Percentiles rank a stretch among this genome's conserved stretches.
These are phyloP conservation scores for Lichtheimia ramosa DNA, from an alignment of 371 early-diverging fungal species.

Conservation along the genomic window DNA sequence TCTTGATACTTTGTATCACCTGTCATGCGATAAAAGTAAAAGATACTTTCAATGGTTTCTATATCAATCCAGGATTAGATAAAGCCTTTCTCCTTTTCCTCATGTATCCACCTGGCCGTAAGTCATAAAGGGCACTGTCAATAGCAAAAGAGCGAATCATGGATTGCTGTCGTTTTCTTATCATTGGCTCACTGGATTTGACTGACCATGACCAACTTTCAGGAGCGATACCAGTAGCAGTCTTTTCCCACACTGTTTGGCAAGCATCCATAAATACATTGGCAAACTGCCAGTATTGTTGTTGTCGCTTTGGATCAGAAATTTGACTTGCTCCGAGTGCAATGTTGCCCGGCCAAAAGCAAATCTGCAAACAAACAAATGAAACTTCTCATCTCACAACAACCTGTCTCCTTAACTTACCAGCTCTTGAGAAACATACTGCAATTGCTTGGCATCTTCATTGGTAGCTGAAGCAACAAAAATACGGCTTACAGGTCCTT, in stretches of 20 bases:
- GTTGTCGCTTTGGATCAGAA: constrained; percentile 1
- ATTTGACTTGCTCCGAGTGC: constrained; percentile 26
- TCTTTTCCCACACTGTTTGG: constrained; percentile 25
- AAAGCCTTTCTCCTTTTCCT: no score
- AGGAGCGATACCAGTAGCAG: constrained; percentile 31
- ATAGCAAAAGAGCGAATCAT: constrained; percentile 13
- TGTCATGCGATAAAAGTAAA: constrained; percentile 73
- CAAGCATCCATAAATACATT: constrained; percentile 28
- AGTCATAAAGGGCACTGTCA: constrained; percentile 28
- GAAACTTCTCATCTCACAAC: neutral
- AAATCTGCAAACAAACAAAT: constrained; percentile 23
- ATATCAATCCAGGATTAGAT: no score
- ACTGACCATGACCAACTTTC: constrained; percentile 34
- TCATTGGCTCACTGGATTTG: neutral
- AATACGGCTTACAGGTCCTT: constrained; percentile 17
- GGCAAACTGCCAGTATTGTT: constrained; percentile 22
- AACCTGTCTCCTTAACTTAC: constrained; percentile 9
- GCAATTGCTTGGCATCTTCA: constrained; percentile 6
- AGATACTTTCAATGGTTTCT: constrained; percentile 34
- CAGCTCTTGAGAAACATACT: constrained; percentile 30
- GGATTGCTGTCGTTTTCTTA: constrained; percentile 4
- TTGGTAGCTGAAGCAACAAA: constrained; percentile 29
- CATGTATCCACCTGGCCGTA: constrained; percentile 37
- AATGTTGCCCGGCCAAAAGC: constrained; percentile 46
- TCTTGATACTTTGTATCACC: constrained; percentile 47